Conservation (phyloP, 2,329 filamentous ascomycete species). For the Dothideomycetes sp. region DNA sequence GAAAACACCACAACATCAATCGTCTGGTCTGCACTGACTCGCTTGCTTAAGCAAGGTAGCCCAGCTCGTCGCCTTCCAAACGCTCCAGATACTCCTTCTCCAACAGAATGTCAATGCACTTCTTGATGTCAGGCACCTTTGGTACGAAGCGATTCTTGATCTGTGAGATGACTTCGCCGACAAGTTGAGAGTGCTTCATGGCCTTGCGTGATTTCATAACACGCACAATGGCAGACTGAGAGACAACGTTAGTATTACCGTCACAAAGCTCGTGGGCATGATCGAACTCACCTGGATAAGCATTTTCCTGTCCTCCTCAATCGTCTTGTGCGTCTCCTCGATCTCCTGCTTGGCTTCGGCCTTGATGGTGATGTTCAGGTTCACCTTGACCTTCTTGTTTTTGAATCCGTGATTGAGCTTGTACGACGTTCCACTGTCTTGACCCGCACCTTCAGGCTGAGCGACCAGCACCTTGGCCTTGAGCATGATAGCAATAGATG, state of each 20-base stretch:
- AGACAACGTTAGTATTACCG: conserved; percentile 25
- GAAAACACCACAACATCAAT: too few relatives aligned
- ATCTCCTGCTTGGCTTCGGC: conserved; percentile 93
- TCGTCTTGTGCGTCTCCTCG: conserved; percentile 97
- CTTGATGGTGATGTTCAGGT: conserved; percentile 89
- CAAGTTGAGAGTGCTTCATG: conserved; percentile 93
- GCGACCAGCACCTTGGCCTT: conserved; percentile 84
- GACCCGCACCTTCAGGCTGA: conserved; percentile 61
- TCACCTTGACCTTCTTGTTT: conserved; percentile 96
- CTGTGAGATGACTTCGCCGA: conserved; percentile 90
- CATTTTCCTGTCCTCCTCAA: conserved; percentile 94
- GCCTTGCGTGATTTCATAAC: conserved; percentile 99
- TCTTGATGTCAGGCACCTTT: conserved; percentile 94
- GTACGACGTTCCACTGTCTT: conserved; percentile 68
- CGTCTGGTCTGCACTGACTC: too few relatives aligned
- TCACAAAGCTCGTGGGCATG: too few relatives aligned
- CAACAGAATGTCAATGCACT: conserved; percentile 95
- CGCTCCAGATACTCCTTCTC: conserved; percentile 99
- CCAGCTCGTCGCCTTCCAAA: conserved; percentile 84
- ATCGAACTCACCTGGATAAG: conserved; percentile 78
- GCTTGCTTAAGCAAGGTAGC: conserved; percentile 64
- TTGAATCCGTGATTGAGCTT: conserved; percentile 90
- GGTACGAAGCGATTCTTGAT: conserved; percentile 89
- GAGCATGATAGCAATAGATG: conserved; percentile 72
- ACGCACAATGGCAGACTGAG: conserved; percentile 88